These are phyloP conservation scores for Bidens hawaiensis DNA, from an alignment of 140 eudicot genomes.

Conservation along the genomic window DNA sequence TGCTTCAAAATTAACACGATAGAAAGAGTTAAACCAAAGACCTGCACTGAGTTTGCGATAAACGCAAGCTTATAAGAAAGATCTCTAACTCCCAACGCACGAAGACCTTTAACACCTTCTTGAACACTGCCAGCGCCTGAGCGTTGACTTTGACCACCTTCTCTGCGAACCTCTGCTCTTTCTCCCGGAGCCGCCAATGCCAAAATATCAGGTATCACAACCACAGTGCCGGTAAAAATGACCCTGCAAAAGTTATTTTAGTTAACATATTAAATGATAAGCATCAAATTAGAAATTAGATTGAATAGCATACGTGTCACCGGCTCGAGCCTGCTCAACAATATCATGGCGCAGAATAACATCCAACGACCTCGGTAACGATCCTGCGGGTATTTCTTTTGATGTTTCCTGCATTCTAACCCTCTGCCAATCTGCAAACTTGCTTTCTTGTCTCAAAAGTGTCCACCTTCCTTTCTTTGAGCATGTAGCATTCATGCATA, in stretches of 20 bases:
- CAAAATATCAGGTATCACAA: slow-evolving; percentile 86
- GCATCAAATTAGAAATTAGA: too few relatives aligned
- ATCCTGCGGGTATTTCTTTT: slow-evolving; percentile 96
- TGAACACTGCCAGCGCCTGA: slow-evolving; percentile 55
- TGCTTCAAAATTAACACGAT: background rate
- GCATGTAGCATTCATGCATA: slow-evolving; percentile 76
- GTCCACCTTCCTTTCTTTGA: slow-evolving; percentile 73
- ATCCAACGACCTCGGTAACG: slow-evolving; percentile 92
- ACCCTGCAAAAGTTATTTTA: slow-evolving; percentile 78
- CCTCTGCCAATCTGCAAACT: slow-evolving; percentile 98
- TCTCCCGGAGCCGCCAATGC: slow-evolving; percentile 97
- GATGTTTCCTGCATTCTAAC: slow-evolving; percentile 97
- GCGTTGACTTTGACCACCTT: slow-evolving; percentile 74
- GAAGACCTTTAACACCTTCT: slow-evolving; percentile 94
- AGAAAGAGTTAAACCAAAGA: slow-evolving; percentile 14
- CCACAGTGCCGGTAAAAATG: slow-evolving; percentile 88
- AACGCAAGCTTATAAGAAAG: slow-evolving; percentile 88
- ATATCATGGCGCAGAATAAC: slow-evolving; percentile 94
- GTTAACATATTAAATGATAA: too few relatives aligned
- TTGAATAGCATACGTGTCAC: slow-evolving; percentile 69
- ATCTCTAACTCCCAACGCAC: slow-evolving; percentile 94
- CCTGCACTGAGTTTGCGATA: slow-evolving; percentile 98
- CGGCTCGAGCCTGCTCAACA: slow-evolving; percentile 98
- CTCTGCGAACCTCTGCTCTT: slow-evolving; percentile 94
- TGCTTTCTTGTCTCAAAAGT: slow-evolving; percentile 88